Conservation (phyloP, 495 filamentous ascomycete genomes). For the Trichocladium uniseriatum region DNA sequence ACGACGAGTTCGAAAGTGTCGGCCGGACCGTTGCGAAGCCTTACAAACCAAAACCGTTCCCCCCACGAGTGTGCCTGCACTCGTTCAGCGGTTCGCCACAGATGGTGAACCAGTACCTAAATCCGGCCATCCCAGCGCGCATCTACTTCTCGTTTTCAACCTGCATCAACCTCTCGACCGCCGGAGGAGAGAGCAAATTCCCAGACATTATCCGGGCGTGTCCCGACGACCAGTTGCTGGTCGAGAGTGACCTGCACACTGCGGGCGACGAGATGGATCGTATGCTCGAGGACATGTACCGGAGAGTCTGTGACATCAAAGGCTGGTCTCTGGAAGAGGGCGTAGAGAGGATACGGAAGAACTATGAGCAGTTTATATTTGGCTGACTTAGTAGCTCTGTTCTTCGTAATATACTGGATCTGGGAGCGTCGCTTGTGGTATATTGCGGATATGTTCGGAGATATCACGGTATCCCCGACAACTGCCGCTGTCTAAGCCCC, state of each 20-base stretch:
- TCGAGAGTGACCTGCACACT: conserved; percentile 84
- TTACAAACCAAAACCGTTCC: conserved; percentile 50
- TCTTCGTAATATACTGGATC: too few relatives aligned
- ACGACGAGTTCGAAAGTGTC: conserved; percentile 6
- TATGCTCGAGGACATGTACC: conserved; percentile 60
- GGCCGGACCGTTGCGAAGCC: conserved; percentile 6
- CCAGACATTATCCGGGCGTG: conserved; percentile 58
- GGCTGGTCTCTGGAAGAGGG: conserved; percentile 71
- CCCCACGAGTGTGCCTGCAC: conserved; percentile 87
- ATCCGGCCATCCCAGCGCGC: conserved; percentile 61
- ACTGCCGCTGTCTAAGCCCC: too few relatives aligned
- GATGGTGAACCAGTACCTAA: conserved; percentile 65
- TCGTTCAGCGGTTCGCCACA: conserved; percentile 81
- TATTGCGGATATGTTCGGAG: too few relatives aligned
- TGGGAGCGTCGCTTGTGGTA: too few relatives aligned
- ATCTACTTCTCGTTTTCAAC: conserved; percentile 86
- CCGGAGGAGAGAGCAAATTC: conserved; percentile 37
- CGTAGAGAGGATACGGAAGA: conserved; percentile 55
- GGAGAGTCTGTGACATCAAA: conserved; percentile 65
- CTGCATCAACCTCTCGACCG: conserved; percentile 63
- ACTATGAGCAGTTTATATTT: conserved; percentile 76
- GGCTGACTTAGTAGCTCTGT: too few relatives aligned
- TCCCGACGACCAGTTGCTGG: conserved; percentile 68
- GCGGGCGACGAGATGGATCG: conserved; percentile 79
- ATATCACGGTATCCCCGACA: too few relatives aligned